phyloP scores from a whole-genome alignment of 768 basidiomycete species.

The Clitopilus passeckerianus region DNA sequence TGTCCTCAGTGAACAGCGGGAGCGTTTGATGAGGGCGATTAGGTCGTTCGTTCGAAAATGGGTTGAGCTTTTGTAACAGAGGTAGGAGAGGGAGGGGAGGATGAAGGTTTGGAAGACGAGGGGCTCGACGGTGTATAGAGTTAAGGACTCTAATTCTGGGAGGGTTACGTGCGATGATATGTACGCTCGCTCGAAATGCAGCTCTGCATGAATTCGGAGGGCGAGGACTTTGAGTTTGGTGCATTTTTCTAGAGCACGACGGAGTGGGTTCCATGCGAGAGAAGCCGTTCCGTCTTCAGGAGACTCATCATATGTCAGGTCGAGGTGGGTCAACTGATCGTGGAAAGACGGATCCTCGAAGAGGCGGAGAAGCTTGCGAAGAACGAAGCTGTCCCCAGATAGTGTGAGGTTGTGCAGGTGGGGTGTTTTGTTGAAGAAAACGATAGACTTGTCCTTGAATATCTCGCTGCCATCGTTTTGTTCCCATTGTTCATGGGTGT shows the following conservation, averaged over 20 bases:
- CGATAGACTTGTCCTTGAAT: no score
- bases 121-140: neutral
- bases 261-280: neutral
- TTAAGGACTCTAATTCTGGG: neutral
- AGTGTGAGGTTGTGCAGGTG: no score
- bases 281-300: neutral
- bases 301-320: no score
- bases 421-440: no score
- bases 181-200: neutral
- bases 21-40: neutral
- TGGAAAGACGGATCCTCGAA: no score
- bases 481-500: no score
- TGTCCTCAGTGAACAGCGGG: neutral
- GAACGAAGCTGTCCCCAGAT: no score
- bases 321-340: no score
- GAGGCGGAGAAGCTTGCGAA: no score
- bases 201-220: neutral
- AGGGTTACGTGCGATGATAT: neutral
- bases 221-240: neutral
- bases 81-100: neutral
- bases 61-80: neutral
- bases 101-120: neutral
- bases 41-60: neutral
- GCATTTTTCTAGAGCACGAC: neutral
- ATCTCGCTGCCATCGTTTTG: no score